A percentile compares a stretch with the other conserved stretches of the same genome.
Evolutionary conservation across 495 filamentous ascomycete species (phyloP).

Genomic region (Penicillium ucsense): DNA sequence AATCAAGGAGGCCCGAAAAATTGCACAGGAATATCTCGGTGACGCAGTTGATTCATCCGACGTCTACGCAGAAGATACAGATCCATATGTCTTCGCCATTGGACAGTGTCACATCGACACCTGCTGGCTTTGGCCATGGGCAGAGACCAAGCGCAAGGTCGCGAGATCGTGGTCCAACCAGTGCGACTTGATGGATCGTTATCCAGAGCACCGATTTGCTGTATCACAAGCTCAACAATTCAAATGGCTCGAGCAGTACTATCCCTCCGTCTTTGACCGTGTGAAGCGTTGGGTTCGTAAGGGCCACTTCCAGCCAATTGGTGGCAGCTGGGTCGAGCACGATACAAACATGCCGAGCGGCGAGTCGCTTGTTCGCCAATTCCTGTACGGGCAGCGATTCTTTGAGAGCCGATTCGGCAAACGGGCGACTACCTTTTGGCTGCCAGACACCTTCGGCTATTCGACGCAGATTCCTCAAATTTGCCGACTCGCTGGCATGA

Average conservation of each 20-base stretch:
- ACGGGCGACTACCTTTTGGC: conserved; percentile 86
- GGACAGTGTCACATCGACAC: conserved; percentile 97
- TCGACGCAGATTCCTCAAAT: conserved; percentile 89
- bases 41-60: conserved; percentile 68
- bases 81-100: conserved; percentile 74
- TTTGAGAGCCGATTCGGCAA: conserved; percentile 91
- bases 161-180: conserved; percentile 95
- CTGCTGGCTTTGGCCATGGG: conserved; percentile 98
- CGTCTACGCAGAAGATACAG: conserved; percentile 68
- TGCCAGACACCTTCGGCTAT: conserved; percentile 97
- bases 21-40: conserved; percentile 76
- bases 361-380: conserved; percentile 91
- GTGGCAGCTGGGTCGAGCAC: conserved; percentile 97
- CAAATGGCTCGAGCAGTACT: conserved; percentile 89
- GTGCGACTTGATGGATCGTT: conserved; percentile 86
- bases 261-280: conserved; percentile 77
- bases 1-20: conserved; percentile 66
- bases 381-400: conserved; percentile 87
- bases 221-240: conserved; percentile 93
- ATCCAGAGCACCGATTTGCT: conserved; percentile 87
- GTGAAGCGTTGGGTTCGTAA: conserved; percentile 86
- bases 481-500: conserved; percentile 87
- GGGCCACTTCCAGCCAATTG: conserved; percentile 86
- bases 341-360: conserved; percentile 96
- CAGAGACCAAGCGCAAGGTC: conserved; percentile 97